Base-by-base conservation (phyloP, 2,329 filamentous ascomycete species). In the Botryotinia calthae region DNA sequence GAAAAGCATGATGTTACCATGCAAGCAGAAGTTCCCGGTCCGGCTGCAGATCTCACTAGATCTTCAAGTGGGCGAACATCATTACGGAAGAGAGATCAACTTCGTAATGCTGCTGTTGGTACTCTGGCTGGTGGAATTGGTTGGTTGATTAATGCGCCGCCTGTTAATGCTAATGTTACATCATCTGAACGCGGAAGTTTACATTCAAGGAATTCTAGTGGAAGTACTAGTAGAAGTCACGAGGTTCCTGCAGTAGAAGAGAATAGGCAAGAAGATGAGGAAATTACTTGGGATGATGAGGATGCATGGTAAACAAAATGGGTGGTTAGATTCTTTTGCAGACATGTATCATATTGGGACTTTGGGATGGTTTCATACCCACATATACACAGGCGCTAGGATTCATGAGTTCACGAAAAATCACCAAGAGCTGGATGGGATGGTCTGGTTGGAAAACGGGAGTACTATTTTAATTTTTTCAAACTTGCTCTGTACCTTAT, bases 51-150 rank as follows among this genome's bases (percentile, higher is more conserved):
- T 37, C 46, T 65, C 62, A 37, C 34, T 42, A 16, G 42, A 58
- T 61, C 54, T 28, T 42, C 42, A 22, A 70, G 42, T 63, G 44
- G 34, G 25, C 75, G 71, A 51, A 81, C 85, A 73, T 82, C 85
- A 72, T 84, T 88, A 54, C 87, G 93, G 77, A 95, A 91, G 84
- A 86, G 93, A 77, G 93, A 95, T 80, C 90, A 91, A 81, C 78
- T 92, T 58, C 85, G 88, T 75, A 89, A 91, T 74, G 90, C 86
- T 51, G 90, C 90, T 14, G 88, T 90, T 72, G 89, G 88, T n/a
- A 90, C 89, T 1, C 80, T 92, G 64, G 90, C 90, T 4, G 89
- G 88, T 61, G 88, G 90, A 28, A 87, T 92, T 37, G 89, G 90
- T 0, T 92, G 90, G 90, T 80, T 92, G 64, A 86, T 92, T 73